Evolutionary conservation across 306 rosid genomes (phyloP).

Genomic region (Luffa aegyptiaca): DNA sequence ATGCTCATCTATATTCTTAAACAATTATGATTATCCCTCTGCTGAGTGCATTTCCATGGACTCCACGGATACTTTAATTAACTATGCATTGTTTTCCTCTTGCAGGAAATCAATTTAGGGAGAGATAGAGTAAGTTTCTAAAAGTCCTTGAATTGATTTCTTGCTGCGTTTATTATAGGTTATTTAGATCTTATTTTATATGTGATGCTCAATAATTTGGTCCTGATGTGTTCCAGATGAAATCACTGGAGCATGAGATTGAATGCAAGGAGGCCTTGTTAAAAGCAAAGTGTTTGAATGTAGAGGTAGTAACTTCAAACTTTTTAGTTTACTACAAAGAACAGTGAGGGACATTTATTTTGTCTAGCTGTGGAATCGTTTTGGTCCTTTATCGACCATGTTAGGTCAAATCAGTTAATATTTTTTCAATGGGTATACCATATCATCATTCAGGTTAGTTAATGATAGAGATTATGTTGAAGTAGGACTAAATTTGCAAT

Average conservation of each 20-base stretch:
- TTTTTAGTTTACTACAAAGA: neutral
- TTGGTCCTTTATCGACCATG: neutral
- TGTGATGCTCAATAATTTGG: neutral
- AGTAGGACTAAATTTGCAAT: too few relatives aligned
- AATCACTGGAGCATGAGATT: slow-evolving; percentile 60
- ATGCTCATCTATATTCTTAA: neutral
- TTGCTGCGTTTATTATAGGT: neutral
- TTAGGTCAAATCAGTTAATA: neutral
- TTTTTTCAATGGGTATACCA: neutral
- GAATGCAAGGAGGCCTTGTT: slow-evolving; percentile 60
- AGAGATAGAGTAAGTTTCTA: slow-evolving; percentile 52
- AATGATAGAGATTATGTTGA: too few relatives aligned
- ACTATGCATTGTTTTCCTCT: slow-evolving; percentile 3
- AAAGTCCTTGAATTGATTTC: neutral
- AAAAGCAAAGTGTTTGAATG: slow-evolving; percentile 27
- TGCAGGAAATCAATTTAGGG: slow-evolving; percentile 74
- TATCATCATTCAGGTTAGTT: neutral
- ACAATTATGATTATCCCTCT: neutral
- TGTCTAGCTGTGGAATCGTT: neutral
- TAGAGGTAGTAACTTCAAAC: slow-evolving; percentile 27
- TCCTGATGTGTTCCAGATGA: slow-evolving; percentile 38
- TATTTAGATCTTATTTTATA: neutral
- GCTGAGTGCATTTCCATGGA: neutral
- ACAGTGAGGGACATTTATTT: neutral
- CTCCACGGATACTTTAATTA: neutral